Percentiles rank a stretch among this genome's conserved stretches.
Evolutionary conservation across 106 monocot species (phyloP).

Genomic region (Cymbidium sinense): DNA sequence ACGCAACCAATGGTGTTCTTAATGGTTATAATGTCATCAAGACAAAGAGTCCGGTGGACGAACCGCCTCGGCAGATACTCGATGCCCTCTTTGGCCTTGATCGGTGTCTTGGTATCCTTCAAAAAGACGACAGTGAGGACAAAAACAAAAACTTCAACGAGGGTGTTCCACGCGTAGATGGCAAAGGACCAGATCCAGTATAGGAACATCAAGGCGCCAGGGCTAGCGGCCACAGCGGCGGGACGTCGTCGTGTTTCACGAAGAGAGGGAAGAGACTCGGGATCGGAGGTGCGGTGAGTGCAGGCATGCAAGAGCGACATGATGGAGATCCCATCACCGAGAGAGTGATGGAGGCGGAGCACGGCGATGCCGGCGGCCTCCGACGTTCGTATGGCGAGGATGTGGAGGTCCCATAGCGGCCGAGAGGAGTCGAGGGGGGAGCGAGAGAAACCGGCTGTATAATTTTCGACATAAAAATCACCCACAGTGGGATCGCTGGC

Average conservation of each 20-base stretch:
- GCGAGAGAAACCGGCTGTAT: slow-evolving; percentile 26
- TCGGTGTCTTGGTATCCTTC: too few species aligned
- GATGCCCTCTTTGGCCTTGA: slow-evolving; percentile 40
- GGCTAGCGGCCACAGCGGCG: neutral
- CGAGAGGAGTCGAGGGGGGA: too few species aligned
- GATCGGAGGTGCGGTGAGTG: too few species aligned
- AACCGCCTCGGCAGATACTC: slow-evolving; percentile 40
- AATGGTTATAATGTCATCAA: slow-evolving; percentile 59
- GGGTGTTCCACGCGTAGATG: too few species aligned
- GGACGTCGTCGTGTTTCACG: neutral
- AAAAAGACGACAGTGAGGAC: too few species aligned
- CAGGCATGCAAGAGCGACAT: slow-evolving; percentile 56
- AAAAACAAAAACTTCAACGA: too few species aligned
- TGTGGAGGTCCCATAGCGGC: too few species aligned
- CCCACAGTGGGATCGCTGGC: neutral
- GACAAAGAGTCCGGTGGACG: slow-evolving; percentile 33
- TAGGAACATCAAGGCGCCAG: too few species aligned
- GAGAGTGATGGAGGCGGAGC: slow-evolving; percentile 58
- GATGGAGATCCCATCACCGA: slow-evolving; percentile 57
- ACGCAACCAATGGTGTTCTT: slow-evolving; percentile 44
- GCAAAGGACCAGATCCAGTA: too few species aligned
- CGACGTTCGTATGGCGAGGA: too few species aligned
- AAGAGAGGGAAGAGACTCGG: too few species aligned
- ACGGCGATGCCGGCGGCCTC: slow-evolving; percentile 23
- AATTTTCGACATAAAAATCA: slow-evolving; percentile 33